A percentile compares a stretch with the other conserved stretches of the same genome.
Conservation (phyloP, 1,139 yeast genomes). For the Candida sanyaensis region DNA sequence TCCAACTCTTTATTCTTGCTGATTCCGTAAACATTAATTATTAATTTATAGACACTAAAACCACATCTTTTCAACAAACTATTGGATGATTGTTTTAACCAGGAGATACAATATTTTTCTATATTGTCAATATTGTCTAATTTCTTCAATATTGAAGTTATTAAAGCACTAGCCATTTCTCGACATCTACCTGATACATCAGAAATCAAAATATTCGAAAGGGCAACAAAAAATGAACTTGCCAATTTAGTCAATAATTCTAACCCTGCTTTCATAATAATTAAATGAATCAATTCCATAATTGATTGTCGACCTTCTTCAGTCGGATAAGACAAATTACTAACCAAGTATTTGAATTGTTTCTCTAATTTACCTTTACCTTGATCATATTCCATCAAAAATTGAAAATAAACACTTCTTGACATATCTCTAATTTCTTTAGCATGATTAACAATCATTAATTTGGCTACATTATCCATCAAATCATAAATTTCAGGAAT, state of each 20-base stretch:
- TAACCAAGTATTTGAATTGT: constrained; percentile 80
- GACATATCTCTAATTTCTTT: constrained; percentile 84
- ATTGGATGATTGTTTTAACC: constrained; percentile 66
- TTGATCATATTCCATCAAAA: constrained; percentile 93
- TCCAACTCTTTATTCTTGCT: constrained; percentile 41
- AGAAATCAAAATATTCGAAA: constrained; percentile 74
- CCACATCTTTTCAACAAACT: constrained; percentile 72
- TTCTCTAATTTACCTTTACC: constrained; percentile 83
- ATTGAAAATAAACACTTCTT: constrained; percentile 80
- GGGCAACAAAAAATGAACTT: constrained; percentile 77
- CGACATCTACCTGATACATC: constrained; percentile 84
- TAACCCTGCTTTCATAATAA: constrained; percentile 66
- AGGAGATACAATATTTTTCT: constrained; percentile 61
- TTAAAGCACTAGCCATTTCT: constrained; percentile 74
- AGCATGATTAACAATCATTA: constrained; percentile 90
- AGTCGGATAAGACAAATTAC: constrained; percentile 82
- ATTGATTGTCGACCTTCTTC: constrained; percentile 88
- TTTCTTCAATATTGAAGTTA: constrained; percentile 57
- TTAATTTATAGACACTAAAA: constrained; percentile 68
- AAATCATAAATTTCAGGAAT: constrained; percentile 90
- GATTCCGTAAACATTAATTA: constrained; percentile 51
- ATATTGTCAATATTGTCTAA: constrained; percentile 45
- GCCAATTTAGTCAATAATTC: constrained; percentile 64
- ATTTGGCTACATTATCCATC: constrained; percentile 77
- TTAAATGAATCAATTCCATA: constrained; percentile 77